Conservation (phyloP, 73 alveolate genomes). For the Tetrahymena malaccensis region DNA sequence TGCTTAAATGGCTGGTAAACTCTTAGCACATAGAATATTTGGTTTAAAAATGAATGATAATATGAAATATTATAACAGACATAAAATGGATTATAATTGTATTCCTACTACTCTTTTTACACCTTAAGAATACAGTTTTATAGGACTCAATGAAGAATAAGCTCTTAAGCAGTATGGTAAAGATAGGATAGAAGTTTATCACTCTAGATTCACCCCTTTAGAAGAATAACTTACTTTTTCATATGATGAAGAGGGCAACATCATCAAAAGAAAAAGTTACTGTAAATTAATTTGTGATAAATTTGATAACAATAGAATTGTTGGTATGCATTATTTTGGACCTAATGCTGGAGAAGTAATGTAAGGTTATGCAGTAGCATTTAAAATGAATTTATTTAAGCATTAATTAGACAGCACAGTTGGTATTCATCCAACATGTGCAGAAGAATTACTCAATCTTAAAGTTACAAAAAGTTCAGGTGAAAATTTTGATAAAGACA, state of each 20-base stretch:
- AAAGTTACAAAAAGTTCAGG: slow-evolving; percentile 76
- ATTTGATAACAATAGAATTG: slow-evolving; percentile 56
- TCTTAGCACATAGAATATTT: slow-evolving; percentile 56
- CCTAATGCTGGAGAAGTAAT: slow-evolving; percentile 99
- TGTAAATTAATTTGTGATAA: slow-evolving; percentile 63
- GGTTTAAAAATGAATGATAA: background rate
- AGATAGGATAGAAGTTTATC: slow-evolving; percentile 79
- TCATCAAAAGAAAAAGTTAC: slow-evolving; percentile 43
- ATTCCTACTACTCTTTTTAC: slow-evolving; percentile 89
- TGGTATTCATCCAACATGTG: slow-evolving; percentile 95
- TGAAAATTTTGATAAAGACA: slow-evolving; percentile 73
- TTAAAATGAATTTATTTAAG: slow-evolving; percentile 85
- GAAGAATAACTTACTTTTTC: slow-evolving; percentile 39
- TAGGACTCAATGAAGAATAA: slow-evolving; percentile 82
- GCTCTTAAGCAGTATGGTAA: slow-evolving; percentile 69
- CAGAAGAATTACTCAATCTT: slow-evolving; percentile 86
- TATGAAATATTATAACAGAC: slow-evolving; percentile 12
- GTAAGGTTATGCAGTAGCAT: slow-evolving; percentile 93
- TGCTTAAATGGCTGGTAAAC: slow-evolving; percentile 56
- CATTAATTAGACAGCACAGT: slow-evolving; percentile 72
- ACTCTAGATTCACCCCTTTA: slow-evolving; percentile 76
- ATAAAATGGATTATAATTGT: slow-evolving; percentile 56
- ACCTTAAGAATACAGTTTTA: slow-evolving; percentile 75
- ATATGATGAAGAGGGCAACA: background rate
- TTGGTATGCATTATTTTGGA: slow-evolving; percentile 83